These are phyloP conservation scores for Microsporum canis DNA, from an alignment of 2,329 filamentous ascomycete genomes.

Conservation along the genomic window DNA sequence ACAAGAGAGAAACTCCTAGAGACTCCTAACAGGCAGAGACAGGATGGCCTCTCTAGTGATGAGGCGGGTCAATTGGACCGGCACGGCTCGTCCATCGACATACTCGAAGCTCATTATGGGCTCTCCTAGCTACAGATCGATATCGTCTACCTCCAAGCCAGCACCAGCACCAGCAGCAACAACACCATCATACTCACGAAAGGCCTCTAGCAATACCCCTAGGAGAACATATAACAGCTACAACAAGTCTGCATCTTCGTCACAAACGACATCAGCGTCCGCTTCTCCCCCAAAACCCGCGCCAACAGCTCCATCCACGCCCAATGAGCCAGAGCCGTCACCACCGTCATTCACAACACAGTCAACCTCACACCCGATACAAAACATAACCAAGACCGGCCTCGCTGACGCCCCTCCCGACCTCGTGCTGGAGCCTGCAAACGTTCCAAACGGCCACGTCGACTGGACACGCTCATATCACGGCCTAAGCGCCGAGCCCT, in stretches of 20 bases:
- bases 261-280: neutral
- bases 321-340: neutral
- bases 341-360: neutral
- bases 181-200: constrained; percentile 5
- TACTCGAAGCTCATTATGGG: neutral
- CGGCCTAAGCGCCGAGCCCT: constrained; percentile 60
- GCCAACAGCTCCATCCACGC: neutral
- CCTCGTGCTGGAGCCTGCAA: constrained; percentile 15
- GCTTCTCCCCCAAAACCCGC: neutral
- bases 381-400: constrained; percentile 31
- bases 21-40: neutral
- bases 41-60: constrained; percentile 6
- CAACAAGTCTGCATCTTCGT: neutral
- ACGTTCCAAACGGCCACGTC: constrained; percentile 36
- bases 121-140: neutral
- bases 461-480: constrained; percentile 82
- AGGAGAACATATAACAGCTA: constrained; percentile 2
- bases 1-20: neutral
- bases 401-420: constrained; percentile 27
- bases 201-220: neutral
- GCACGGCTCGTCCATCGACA: neutral
- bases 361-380: constrained; percentile 15
- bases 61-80: neutral
- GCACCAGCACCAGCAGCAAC: constrained; percentile 6
- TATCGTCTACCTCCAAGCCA: constrained; percentile 8